phyloP scores from a whole-genome alignment of 208 protist species.

The Trypanosoma theileri region DNA sequence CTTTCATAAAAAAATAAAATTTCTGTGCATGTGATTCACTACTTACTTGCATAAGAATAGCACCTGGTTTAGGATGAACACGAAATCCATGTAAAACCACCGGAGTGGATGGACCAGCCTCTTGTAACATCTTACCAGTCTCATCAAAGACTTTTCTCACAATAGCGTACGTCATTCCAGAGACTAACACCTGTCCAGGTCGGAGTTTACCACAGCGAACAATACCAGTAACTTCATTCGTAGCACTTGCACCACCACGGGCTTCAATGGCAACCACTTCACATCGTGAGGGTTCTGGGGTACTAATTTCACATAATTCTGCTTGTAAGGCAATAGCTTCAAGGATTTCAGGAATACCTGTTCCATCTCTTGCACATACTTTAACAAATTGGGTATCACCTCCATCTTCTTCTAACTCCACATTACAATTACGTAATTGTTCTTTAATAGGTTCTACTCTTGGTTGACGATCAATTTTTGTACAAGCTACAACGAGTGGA shows the following conservation, averaged over 20 bases:
- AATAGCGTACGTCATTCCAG: slow-evolving; percentile 73
- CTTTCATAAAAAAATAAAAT: slow-evolving; percentile 85
- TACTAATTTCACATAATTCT: slow-evolving; percentile 90
- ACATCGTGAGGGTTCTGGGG: slow-evolving; percentile 62
- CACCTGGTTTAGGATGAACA: slow-evolving; percentile 79
- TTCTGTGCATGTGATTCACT: slow-evolving; percentile 84
- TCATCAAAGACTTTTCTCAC: slow-evolving; percentile 77
- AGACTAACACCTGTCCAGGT: slow-evolving; percentile 67
- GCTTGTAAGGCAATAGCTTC: slow-evolving; percentile 89
- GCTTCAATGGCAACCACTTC: slow-evolving; percentile 94
- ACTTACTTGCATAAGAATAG: slow-evolving; percentile 85
- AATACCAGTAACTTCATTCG: slow-evolving; percentile 68
- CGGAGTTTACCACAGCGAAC: slow-evolving; percentile 79
- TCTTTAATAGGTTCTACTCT: slow-evolving; percentile 79
- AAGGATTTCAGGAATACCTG: slow-evolving; percentile 84
- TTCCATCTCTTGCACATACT: slow-evolving; percentile 90
- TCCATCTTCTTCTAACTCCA: slow-evolving; percentile 93
- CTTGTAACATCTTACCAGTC: slow-evolving; percentile 48
- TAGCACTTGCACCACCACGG: slow-evolving; percentile 28
- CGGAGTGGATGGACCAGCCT: slow-evolving; percentile 70
- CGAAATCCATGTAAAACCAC: slow-evolving; percentile 79
- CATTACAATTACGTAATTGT: slow-evolving; percentile 70
- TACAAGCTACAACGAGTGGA: slow-evolving; percentile 95
- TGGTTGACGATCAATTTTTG: slow-evolving; percentile 95
- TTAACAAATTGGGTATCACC: slow-evolving; percentile 92